Evolutionary conservation across 2,329 filamentous ascomycete species (phyloP), one percentile per base, ranked within the genome.

Genomic region (Talaromyces sp.): DNA sequence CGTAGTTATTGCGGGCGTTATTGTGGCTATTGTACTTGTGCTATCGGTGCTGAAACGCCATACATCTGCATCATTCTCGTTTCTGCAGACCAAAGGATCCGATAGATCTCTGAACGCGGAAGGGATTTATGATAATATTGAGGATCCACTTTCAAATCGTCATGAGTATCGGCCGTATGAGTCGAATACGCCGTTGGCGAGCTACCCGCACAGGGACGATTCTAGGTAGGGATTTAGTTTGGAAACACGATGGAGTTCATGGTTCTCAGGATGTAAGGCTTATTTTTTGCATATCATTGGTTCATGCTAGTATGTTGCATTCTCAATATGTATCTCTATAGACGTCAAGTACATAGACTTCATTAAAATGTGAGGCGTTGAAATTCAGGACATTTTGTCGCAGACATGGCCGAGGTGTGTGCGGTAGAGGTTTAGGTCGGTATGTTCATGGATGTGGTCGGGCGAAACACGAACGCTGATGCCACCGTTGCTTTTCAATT

Each of bases 1-100:
- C 35, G 67, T 67, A 1, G 47, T 56, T 9, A 48, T 70, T 37
- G 62, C 37, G 6, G 66, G 67, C 27, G 10, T 58, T 4, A 39
- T 66, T 27, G 56, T 33, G 33, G 27, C 58, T 31, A 24, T 37
- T n/a, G 56, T 41, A 14, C 41, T 57, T 45, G 48, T 11, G 4
- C 22, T 59, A 35, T 37, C 60, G 16, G 19, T 59, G 24, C 64
- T 62, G 58, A 66, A 65, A 63, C 50, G 22, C 8, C 50, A 64
- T 56, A 22, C 33, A 2, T 60, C 45, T 5, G 41, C n/a, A 5
- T 48, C 58, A 31, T 22, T 48, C 10, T 48, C 41, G 27, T 37
- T 48, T 35, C 27, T 45, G 3, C 24, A 22, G 5, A 11, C 43
- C 24, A 50, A 50, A 24, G 16, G 10, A 52, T 50, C 59, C 13